Evolutionary conservation across 2,329 filamentous ascomycete species (phyloP).

Genomic region (Byssothecium circinans): DNA sequence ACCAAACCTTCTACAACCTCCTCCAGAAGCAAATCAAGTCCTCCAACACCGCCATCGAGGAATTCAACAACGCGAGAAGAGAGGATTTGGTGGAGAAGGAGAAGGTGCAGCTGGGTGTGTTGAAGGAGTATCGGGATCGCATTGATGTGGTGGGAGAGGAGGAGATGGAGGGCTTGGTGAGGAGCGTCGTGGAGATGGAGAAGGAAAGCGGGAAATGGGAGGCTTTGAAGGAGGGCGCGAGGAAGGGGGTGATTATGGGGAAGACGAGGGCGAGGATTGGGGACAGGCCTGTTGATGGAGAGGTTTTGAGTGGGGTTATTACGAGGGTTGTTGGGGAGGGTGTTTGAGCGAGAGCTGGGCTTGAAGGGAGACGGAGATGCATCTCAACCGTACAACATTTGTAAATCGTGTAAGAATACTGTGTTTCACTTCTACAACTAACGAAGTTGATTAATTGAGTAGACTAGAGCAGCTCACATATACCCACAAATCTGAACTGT

Average conservation of each 20-base stretch:
- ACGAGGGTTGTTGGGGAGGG: conserved; percentile 36
- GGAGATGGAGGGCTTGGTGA: conserved; percentile 60
- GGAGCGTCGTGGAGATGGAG: conserved; percentile 55
- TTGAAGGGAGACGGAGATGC: neutral
- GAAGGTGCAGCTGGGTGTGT: conserved; percentile 63
- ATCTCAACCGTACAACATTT: too few relatives aligned
- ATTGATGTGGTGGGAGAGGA: conserved; percentile 62
- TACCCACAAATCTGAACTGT: too few relatives aligned
- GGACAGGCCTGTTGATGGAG: conserved; percentile 66
- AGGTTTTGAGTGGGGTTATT: conserved; percentile 61
- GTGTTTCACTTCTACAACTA: too few relatives aligned
- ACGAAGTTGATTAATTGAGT: too few relatives aligned
- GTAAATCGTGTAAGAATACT: too few relatives aligned
- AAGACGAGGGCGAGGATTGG: conserved; percentile 56
- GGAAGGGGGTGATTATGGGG: conserved; percentile 67
- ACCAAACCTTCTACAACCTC: conserved; percentile 68
- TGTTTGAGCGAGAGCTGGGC: neutral
- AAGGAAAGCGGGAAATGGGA: conserved; percentile 53
- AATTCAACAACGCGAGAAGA: conserved; percentile 66
- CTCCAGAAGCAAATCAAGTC: conserved; percentile 65
- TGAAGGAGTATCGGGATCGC: conserved; percentile 65
- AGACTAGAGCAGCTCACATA: too few relatives aligned
- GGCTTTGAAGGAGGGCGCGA: conserved; percentile 53
- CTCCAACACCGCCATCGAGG: conserved; percentile 60
- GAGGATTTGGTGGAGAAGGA: conserved; percentile 73